These are phyloP conservation scores for Geotrichum ghanense DNA, from an alignment of 805 yeast species.

Conservation along the genomic window DNA sequence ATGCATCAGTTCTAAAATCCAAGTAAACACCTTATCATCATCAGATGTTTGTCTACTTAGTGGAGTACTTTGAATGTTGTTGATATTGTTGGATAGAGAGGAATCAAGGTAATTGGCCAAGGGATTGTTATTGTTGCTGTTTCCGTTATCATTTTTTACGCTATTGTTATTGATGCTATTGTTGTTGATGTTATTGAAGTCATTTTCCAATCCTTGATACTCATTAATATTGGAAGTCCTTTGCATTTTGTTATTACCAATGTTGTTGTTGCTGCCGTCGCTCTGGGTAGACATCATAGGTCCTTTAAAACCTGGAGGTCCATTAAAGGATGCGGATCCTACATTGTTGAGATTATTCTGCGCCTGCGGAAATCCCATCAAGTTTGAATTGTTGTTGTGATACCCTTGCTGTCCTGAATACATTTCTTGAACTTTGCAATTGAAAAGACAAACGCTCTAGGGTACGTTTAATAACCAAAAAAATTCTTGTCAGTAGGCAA, in stretches of 20 bases:
- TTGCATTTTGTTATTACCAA: slow-evolving; percentile 3
- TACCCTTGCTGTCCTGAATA: slow-evolving; percentile 2
- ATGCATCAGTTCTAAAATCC: slow-evolving; percentile 82
- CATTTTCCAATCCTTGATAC: background rate
- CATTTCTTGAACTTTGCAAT: too few species aligned
- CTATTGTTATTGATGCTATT: background rate
- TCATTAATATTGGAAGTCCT: slow-evolving; percentile 2
- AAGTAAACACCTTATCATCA: slow-evolving; percentile 75
- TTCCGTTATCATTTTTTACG: background rate
- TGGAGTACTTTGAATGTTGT: slow-evolving; percentile 4
- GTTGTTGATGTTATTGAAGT: slow-evolving; percentile 3
- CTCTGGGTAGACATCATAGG: background rate
- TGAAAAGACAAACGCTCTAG: too few species aligned
- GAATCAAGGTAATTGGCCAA: slow-evolving; percentile 4
- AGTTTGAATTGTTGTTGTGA: slow-evolving; percentile 3
- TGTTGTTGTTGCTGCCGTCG: slow-evolving; percentile 4
- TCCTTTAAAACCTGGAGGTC: background rate
- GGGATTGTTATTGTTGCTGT: background rate
- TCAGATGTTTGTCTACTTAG: slow-evolving; percentile 25
- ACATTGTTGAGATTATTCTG: too few species aligned
- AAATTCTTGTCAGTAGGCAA: too few species aligned
- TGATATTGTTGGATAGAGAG: slow-evolving; percentile 5
- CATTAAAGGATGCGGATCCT: background rate
- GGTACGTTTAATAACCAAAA: too few species aligned
- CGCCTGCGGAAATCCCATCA: background rate